Evolutionary conservation across 768 basidiomycete species (phyloP).

Genomic region (Agaricus blazei): DNA sequence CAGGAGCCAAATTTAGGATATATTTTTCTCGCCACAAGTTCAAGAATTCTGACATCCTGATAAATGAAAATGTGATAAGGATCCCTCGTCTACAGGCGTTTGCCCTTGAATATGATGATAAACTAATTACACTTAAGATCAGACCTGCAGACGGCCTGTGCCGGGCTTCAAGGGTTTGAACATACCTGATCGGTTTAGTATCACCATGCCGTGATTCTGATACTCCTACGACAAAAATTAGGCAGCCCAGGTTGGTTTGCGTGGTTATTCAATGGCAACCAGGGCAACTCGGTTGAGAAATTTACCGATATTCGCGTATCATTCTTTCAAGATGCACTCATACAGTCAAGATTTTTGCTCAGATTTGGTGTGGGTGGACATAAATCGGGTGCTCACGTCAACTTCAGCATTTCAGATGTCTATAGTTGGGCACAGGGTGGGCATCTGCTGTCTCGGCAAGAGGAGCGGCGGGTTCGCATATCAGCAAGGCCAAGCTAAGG

Average conservation of each 20-base stretch:
- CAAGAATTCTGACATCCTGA: background rate
- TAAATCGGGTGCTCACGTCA: slow-evolving; percentile 13
- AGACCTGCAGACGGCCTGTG: no score
- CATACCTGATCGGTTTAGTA: no score
- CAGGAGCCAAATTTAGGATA: background rate
- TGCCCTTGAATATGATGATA: no score
- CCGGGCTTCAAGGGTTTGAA: no score
- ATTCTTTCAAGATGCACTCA: slow-evolving; percentile 10
- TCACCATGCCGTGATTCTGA: no score
- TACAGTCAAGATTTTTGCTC: no score
- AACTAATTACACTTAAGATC: no score
- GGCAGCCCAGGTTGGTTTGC: slow-evolving; percentile 9
- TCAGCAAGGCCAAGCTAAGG: no score
- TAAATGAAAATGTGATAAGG: background rate
- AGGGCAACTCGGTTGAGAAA: slow-evolving; percentile 18
- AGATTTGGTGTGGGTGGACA: no score
- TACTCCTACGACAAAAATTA: background rate
- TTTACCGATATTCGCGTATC: slow-evolving; percentile 15
- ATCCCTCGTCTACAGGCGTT: no score
- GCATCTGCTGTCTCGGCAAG: slow-evolving; percentile 21
- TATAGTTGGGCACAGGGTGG: slow-evolving; percentile 21
- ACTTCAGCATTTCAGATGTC: slow-evolving; percentile 17
- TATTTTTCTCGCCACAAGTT: background rate
- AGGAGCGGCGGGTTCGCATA: background rate
- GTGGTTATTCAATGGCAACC: slow-evolving; percentile 11